Base-by-base conservation (phyloP, 2,329 filamentous ascomycete genomes). In the Fonsecaea nubica region DNA sequence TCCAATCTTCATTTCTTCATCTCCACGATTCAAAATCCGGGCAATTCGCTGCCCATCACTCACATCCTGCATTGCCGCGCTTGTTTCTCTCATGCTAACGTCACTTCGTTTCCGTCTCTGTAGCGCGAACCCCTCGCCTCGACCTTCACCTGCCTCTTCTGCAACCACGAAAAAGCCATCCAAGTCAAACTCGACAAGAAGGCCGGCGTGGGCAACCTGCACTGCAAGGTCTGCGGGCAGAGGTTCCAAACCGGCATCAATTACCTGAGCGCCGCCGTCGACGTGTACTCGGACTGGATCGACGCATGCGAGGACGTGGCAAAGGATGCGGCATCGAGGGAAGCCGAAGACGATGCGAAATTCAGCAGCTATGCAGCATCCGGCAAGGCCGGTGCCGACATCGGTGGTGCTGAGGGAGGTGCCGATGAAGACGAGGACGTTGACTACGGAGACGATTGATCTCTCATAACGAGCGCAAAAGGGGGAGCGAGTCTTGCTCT, bases 201-300 rank as follows among this genome's bases (percentile, higher is more conserved):
- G 78, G 84, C 88, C 33, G 92, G 92, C 59, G 86, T 97, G 42
- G 95, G 94, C 55, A 87, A 91, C 68, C 84, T 99, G 32, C 88
- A 90, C 66, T 99, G 95, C 83, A 96, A 94, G 77, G 88, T 97
- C 61, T 99, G 95, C 79, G 93, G 92, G 2, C 94, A 98, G 80
- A 90, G 89, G 67, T 99, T 96, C 77, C 93, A 98, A 78, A 96
- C 92, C 65, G 89, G 88, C 62, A 93, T 97, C 76, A 97, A 97
- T 78, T 97, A 93, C 96, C 81, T 74, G 88, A 80, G 63, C 21
- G 92, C 91, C 13, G 87, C 92, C 0, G 93, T 99, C 55, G 95
- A 99, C 77, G 94, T 99, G 7, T 99, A 99, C 76, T 92, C 92
- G 38, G 95, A 98, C 79, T 99, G 95, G 95, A 92, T 99, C 70